phyloP scores from a whole-genome alignment of 805 yeast species.

The Candida sonorensis region DNA sequence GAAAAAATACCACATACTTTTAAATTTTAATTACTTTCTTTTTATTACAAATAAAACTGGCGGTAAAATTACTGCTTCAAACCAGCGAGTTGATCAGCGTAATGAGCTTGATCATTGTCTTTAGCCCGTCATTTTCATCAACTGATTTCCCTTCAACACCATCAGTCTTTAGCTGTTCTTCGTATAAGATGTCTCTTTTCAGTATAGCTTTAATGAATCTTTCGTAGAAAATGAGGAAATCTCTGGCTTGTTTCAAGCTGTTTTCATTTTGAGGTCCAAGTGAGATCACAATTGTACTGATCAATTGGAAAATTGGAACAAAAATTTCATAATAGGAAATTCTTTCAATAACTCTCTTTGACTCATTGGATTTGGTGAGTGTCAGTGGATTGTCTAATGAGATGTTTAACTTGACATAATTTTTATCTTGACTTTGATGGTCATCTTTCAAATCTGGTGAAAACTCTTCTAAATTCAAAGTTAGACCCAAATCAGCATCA shows the following conservation, averaged over 20 bases:
- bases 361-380: conserved; percentile 15
- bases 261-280: conserved; percentile 70
- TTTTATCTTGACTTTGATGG: no score
- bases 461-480: conserved; percentile 17
- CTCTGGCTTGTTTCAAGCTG: conserved; percentile 46
- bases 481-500: conserved; percentile 78
- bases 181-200: conserved; percentile 24
- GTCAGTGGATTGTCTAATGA: conserved; percentile 47
- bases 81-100: conserved; percentile 24
- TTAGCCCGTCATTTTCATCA: conserved; percentile 10
- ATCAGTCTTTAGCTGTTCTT: conserved; percentile 3
- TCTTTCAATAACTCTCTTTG: conserved; percentile 6
- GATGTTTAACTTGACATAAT: conserved; percentile 36
- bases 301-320: conserved; percentile 67
- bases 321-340: conserved; percentile 62
- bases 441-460: no score
- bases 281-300: conserved; percentile 60
- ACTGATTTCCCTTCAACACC: not conserved
- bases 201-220: conserved; percentile 48
- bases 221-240: conserved; percentile 44
- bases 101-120: conserved; percentile 21
- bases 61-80: not conserved
- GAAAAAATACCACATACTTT: no score
- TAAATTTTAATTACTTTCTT: no score
- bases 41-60: not conserved